Evolutionary conservation across 1,284 basidiomycete genomes (phyloP).

Genomic region (Pascua sp.): DNA sequence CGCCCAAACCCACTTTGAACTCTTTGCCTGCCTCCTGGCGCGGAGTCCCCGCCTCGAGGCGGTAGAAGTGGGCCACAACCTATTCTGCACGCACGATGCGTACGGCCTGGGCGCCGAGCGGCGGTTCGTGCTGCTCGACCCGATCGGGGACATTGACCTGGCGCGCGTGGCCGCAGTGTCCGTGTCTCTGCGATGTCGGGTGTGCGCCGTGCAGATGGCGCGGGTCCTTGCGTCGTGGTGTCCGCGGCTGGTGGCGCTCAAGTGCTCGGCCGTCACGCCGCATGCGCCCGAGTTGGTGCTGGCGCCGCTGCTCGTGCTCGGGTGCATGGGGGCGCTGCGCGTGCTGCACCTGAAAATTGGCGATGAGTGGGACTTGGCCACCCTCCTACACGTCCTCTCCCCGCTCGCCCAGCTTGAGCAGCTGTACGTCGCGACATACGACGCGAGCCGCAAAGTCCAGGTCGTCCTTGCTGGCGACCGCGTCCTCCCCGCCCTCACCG

Average conservation of each 20-base stretch:
- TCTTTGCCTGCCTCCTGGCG: background rate
- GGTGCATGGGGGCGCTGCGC: background rate
- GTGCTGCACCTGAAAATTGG: conserved; percentile 6
- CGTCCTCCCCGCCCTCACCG: background rate
- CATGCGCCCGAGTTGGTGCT: background rate
- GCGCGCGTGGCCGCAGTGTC: background rate
- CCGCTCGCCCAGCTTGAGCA: background rate
- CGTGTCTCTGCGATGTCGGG: conserved; percentile 3
- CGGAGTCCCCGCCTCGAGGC: background rate
- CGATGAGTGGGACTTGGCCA: background rate
- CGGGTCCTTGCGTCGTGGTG: background rate
- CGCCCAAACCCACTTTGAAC: background rate
- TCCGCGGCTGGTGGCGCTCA: background rate
- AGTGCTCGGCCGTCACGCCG: background rate
- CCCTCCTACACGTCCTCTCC: background rate
- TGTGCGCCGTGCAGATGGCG: conserved; percentile 1
- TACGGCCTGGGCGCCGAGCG: conserved; percentile 2
- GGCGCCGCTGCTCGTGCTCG: background rate
- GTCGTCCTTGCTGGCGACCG: background rate
- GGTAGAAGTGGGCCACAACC: conserved; percentile 4
- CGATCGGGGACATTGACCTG: background rate
- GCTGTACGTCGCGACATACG: conserved; percentile 5
- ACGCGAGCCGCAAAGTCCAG: conserved; percentile 8
- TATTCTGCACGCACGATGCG: conserved; percentile 4
- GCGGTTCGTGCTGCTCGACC: background rate